Evolutionary conservation across 1,284 basidiomycete genomes (phyloP).

Genomic region (Ustilago tritici): DNA sequence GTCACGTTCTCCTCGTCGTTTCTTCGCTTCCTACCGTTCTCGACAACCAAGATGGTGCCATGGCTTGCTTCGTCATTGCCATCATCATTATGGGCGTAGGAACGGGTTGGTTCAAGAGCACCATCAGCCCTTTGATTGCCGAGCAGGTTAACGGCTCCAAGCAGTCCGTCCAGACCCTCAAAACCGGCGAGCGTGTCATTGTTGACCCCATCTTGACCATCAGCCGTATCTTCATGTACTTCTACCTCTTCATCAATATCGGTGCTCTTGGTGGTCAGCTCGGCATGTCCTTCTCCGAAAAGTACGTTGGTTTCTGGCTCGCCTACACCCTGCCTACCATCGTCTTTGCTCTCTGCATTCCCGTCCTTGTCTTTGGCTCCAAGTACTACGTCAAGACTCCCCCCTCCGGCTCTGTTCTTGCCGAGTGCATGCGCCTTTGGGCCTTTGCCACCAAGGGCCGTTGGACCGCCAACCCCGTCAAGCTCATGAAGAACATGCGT

Average conservation of each 20-base stretch:
- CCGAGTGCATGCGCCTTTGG: constrained; percentile 70
- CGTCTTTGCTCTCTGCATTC: constrained; percentile 73
- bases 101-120: constrained; percentile 82
- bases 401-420: constrained; percentile 84
- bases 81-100: constrained; percentile 71
- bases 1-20: constrained; percentile 80
- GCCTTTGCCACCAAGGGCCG: constrained; percentile 63
- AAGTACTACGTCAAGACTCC: constrained; percentile 78
- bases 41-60: constrained; percentile 73
- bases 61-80: constrained; percentile 75
- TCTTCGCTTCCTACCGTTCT: constrained; percentile 80
- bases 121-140: constrained; percentile 59
- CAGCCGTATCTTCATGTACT: constrained; percentile 65
- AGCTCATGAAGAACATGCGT: constrained; percentile 67
- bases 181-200: constrained; percentile 80
- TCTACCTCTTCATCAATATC: constrained; percentile 69
- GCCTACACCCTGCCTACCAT: constrained; percentile 72
- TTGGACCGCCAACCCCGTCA: constrained; percentile 70
- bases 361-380: constrained; percentile 78
- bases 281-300: constrained; percentile 70
- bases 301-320: constrained; percentile 71
- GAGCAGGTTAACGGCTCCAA: constrained; percentile 72
- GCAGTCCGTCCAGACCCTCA: constrained; percentile 69
- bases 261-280: constrained; percentile 69
- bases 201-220: constrained; percentile 81